Base-by-base conservation (phyloP, 345 rosid genomes). In the Capsella bursapastoris region DNA sequence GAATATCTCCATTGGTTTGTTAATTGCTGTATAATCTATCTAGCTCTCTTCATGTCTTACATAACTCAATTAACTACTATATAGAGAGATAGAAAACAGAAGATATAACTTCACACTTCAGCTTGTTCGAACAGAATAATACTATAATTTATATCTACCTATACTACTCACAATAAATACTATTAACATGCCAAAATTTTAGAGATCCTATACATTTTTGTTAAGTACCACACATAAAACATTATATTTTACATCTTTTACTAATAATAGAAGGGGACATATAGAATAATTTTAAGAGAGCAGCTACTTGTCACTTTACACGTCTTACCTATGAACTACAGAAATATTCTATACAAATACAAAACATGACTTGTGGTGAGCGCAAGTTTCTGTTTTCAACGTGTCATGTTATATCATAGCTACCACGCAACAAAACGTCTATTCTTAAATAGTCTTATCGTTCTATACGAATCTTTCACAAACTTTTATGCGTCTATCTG, bases 1-100 rank as follows among this genome's bases (percentile, higher is more conserved):
- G 75, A 59, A 48, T 59, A 71, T 45, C 75, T 71, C 22, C 75
- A 71, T 48, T 71, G 69, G 69, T 62, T 12, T 41, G 68, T 68
- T 22, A 1, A 22, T 22, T 22, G 25, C 25, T 22, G 25, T 22
- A 22, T 22, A 22, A 22, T 22, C 25, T 22, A 5, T 38, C 34
- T 38, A 72, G 2, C 25, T 31, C 32, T 62, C 22, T 63, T 63
- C 38, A 34, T 34, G 49, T 58, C 9, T 12, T 35, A 18, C 22
- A 7, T 35, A 35, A 34, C 37, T 34, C 47, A 13, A 61, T 16
- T 13, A 34, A 34, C 43, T 2, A 18, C 22, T 18, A 18, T 18
- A 18, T 18, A 18, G 22, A 10, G 15, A 22, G 35, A 4, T 12
- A 22, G 14, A 60, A 4, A 11, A 38, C 2, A 22, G 2, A 22